Conservation (phyloP, 2,329 filamentous ascomycete species). For the Sphaerulina populicola region DNA sequence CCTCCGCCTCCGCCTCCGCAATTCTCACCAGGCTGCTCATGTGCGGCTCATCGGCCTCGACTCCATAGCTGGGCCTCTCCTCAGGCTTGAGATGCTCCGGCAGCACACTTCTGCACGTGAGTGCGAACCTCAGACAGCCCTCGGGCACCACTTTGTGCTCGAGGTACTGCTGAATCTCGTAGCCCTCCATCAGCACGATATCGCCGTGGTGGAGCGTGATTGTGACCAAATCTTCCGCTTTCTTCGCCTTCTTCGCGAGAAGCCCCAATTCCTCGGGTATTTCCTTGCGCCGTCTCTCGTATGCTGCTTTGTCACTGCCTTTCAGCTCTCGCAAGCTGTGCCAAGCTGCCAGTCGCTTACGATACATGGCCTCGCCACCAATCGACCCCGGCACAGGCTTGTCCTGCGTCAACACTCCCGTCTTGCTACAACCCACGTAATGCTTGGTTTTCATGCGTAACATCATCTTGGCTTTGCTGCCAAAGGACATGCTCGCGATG, state of each 20-base stretch:
- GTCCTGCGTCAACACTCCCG: constrained; percentile 31
- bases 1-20: background rate
- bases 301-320: constrained; percentile 18
- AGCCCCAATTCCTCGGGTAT: constrained; percentile 35
- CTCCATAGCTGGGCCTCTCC: constrained; percentile 35
- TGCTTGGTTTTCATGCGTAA: constrained; percentile 51
- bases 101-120: constrained; percentile 49
- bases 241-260: constrained; percentile 27
- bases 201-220: constrained; percentile 54
- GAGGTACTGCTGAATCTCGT: constrained; percentile 50
- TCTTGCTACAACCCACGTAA: constrained; percentile 32
- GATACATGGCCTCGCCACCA: constrained; percentile 26
- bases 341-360: constrained; percentile 30
- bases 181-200: constrained; percentile 56
- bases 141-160: constrained; percentile 50
- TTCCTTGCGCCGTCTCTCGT: constrained; percentile 26
- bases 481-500: constrained; percentile 55
- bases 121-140: constrained; percentile 48
- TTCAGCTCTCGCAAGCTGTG: constrained; percentile 23
- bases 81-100: constrained; percentile 36
- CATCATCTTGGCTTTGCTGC: constrained; percentile 50
- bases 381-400: constrained; percentile 22
- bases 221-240: constrained; percentile 34
- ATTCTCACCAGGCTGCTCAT: constrained; percentile 17
- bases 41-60: constrained; percentile 29